Base-by-base conservation (phyloP, 2,329 filamentous ascomycete genomes). In the Plectosphaerella sp. region DNA sequence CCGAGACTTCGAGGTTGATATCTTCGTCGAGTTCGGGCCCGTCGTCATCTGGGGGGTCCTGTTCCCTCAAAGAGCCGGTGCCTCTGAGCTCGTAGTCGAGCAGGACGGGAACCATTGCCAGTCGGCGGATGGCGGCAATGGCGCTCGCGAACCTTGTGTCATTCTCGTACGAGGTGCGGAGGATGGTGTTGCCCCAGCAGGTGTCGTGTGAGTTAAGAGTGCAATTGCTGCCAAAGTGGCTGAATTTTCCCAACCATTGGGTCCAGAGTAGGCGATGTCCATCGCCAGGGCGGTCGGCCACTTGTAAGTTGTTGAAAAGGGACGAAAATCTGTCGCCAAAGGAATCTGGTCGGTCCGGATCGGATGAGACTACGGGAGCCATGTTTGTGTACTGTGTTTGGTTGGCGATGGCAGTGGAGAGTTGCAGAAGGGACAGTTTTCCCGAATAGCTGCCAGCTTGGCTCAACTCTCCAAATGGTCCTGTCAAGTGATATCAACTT, bases 101-200 rank as follows among this genome's bases (percentile, higher is more conserved):
- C 25, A 48, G 37, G 24, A 54, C 20, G 14, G 22, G 42, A 11
- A 54, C 39, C 9, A 54, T 24, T 12, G 52, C 48, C 18, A 54
- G 48, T 20, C 52, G 37, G 3, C 43, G 48, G 22, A 54, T 48
- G 16, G 52, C 45, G 10, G 52, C 24, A 9, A 51, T 25, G 20
- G 52, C 52, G 41, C 14, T 37, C n/a, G 16, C 16, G 22, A 54
- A 51, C 25, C 48, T 37, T 18, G 45, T 45, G 16, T 54, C 52
- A 16, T 51, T 45, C 3, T 51, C 36, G 22, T 54, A 54, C 36
- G 52, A 54, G n/a, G 48, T 45, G 25, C 52, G 52, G 37, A 54
- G 18, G 45, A 54, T 45, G 11, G 45, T 54, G 25, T 24, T 45
- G 20, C 52, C 52, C 52, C 48, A 54, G 48, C 52, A 54, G 9